Conservation (phyloP, 2,329 filamentous ascomycete species). For the Ophiostoma novo-ulmi region DNA sequence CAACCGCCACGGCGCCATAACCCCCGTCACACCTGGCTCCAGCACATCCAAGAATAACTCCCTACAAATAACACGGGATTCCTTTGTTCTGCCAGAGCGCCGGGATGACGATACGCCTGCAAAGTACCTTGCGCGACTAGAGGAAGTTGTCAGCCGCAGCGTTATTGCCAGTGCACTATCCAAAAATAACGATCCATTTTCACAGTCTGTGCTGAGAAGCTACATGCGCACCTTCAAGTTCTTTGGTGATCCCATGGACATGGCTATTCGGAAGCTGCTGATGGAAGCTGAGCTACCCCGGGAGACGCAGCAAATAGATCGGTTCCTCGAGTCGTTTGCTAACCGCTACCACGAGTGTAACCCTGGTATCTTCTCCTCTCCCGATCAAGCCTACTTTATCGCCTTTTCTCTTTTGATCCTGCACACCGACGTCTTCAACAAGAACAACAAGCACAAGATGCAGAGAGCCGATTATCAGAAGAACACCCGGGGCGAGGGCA, state of each 20-base stretch:
- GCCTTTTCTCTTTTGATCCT: constrained; percentile 94
- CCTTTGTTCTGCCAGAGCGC: constrained; percentile 66
- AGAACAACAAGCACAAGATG: constrained; percentile 99
- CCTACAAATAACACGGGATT: constrained; percentile 68
- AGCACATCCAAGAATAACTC: constrained; percentile 76
- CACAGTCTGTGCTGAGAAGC: constrained; percentile 75
- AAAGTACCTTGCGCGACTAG: constrained; percentile 78
- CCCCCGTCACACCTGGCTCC: constrained; percentile 63
- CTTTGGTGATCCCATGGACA: constrained; percentile 95
- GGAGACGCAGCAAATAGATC: constrained; percentile 96
- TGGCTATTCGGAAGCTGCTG: constrained; percentile 89
- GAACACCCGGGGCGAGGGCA: constrained; percentile 84
- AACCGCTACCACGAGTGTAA: constrained; percentile 98
- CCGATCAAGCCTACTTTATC: constrained; percentile 97
- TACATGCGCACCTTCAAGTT: constrained; percentile 95
- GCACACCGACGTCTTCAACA: constrained; percentile 99
- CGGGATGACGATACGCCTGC: constrained; percentile 85
- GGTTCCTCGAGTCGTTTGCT: constrained; percentile 87
- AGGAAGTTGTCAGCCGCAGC: constrained; percentile 73
- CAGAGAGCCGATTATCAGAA: constrained; percentile 92
- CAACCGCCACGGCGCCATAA: constrained; percentile 59
- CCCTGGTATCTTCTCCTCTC: constrained; percentile 83
- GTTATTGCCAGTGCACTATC: constrained; percentile 80
- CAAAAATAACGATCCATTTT: constrained; percentile 81
- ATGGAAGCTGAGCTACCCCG: constrained; percentile 96